Base-by-base conservation (phyloP, 139 green algal genomes). In the Chlamydomonas applanata region DNA sequence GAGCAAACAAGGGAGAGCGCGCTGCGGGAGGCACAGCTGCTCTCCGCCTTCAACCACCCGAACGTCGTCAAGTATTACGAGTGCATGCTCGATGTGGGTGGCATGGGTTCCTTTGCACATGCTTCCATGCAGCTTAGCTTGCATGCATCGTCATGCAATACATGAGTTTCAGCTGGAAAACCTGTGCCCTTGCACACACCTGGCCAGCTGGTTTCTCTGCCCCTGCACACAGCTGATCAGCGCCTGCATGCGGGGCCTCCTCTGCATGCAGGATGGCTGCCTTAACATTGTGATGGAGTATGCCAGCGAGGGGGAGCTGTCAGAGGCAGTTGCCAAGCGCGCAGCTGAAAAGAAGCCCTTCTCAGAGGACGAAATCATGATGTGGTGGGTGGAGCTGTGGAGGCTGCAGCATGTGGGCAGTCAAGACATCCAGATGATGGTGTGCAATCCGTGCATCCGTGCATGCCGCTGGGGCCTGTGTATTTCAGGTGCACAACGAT, bases 281-380 rank as follows among this genome's bases (percentile, higher is more conserved):
- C 79, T 93, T 13, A 80, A 88, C 82, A 89, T 93, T 25, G 84
- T 93, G n/a, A 91, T 91, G 86, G 88, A 93, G 79, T 83, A 86
- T 34, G 83, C 81, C 17, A 44, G 61, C 9, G 69, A 80, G 33
- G 88, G 86, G 1, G 88, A 93, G 36, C 72, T 93, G 40, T 63
- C 60, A 32, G 69, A 64, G 2, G 40, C 84, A 14, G 85, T 93
- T 22, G 49, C 83, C 44, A 64, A 80, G 71, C 57, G 82, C 22
- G 82, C 81, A 44, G 32, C 67, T 36, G 70, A 86, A 25, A 79
- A 83, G 62, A 82, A 78, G 54, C 75, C 85, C 7, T 84, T 93
- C 36, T 69, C 62, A 1, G 91, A 95, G 81, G 82, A 91, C 4
- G 83, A 93, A 24, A 85, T 94, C 56, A 93, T 95, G 90, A 83